phyloP scores from a whole-genome alignment of 176 grass and related monocot species.

The Cenchrus americanus region DNA sequence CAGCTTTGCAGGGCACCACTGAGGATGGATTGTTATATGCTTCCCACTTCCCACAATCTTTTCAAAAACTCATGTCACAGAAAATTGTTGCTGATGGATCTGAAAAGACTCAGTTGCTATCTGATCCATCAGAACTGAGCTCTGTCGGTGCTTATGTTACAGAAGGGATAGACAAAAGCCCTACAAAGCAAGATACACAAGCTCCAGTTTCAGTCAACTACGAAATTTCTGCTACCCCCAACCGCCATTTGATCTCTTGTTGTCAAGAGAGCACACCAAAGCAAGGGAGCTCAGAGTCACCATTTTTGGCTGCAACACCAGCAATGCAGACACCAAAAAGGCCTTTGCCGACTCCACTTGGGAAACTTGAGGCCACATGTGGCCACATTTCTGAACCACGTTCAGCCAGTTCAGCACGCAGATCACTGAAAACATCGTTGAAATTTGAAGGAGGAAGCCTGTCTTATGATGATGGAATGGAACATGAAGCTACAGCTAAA shows the following conservation, averaged over 20 bases:
- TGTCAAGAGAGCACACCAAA: constrained; percentile 64
- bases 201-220: constrained; percentile 19
- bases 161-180: constrained; percentile 26
- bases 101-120: constrained; percentile 57
- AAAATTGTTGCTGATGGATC: constrained; percentile 49
- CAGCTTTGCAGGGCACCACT: constrained; percentile 37
- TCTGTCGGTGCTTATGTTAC: constrained; percentile 29
- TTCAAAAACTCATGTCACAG: constrained; percentile 68
- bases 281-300: constrained; percentile 42
- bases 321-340: constrained; percentile 74
- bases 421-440: constrained; percentile 65
- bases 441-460: constrained; percentile 45
- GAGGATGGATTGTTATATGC: constrained; percentile 53
- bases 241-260: constrained; percentile 22
- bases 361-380: constrained; percentile 49
- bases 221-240: constrained; percentile 47
- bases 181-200: constrained; percentile 34
- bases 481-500: constrained; percentile 35
- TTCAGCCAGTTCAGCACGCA: constrained; percentile 73
- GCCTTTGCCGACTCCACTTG: constrained; percentile 58
- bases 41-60: constrained; percentile 84
- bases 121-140: constrained; percentile 35
- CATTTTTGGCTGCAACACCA: constrained; percentile 55
- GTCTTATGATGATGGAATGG: constrained; percentile 27
- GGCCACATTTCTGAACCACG: constrained; percentile 60